Conservation (phyloP, 2,329 filamentous ascomycete genomes). For the Sclerotinia nivalis region DNA sequence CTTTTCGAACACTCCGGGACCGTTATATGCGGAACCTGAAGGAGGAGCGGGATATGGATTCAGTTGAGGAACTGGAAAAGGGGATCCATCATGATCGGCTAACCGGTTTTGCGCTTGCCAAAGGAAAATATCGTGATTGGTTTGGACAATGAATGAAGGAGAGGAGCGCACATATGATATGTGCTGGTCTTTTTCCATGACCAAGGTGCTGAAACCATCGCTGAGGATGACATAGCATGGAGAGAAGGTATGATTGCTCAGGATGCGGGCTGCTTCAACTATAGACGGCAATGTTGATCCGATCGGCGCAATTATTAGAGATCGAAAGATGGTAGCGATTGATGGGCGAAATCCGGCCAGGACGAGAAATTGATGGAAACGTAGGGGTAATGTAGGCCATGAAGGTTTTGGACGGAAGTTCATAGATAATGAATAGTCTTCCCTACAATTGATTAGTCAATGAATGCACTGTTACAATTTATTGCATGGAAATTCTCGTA, state of each 20-base stretch:
- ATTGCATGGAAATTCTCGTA: background rate
- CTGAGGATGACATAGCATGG: slow-evolving; percentile 60
- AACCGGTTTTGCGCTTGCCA: background rate
- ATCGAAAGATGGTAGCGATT: slow-evolving; percentile 53
- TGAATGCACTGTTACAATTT: too few species aligned
- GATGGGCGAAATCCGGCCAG: slow-evolving; percentile 55
- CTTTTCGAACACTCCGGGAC: slow-evolving; percentile 36
- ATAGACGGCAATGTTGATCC: slow-evolving; percentile 24
- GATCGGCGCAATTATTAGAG: slow-evolving; percentile 29
- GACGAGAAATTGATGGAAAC: slow-evolving; percentile 54
- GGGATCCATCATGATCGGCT: slow-evolving; percentile 27
- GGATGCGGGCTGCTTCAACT: slow-evolving; percentile 29
- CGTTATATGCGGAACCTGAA: background rate
- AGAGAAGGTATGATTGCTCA: slow-evolving; percentile 48
- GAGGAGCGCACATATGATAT: slow-evolving; percentile 49
- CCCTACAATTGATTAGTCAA: slow-evolving; percentile 33
- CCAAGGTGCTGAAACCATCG: slow-evolving; percentile 48
- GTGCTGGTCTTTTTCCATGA: slow-evolving; percentile 57
- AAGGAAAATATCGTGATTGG: slow-evolving; percentile 53
- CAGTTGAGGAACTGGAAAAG: background rate
- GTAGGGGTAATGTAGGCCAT: slow-evolving; percentile 43
- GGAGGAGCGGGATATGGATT: slow-evolving; percentile 6
- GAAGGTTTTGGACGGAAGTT: slow-evolving; percentile 54
- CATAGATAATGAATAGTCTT: slow-evolving; percentile 49
- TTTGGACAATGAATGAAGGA: slow-evolving; percentile 54